phyloP scores from a whole-genome alignment of 331 rosid species.

The Phaseolus coccineus region DNA sequence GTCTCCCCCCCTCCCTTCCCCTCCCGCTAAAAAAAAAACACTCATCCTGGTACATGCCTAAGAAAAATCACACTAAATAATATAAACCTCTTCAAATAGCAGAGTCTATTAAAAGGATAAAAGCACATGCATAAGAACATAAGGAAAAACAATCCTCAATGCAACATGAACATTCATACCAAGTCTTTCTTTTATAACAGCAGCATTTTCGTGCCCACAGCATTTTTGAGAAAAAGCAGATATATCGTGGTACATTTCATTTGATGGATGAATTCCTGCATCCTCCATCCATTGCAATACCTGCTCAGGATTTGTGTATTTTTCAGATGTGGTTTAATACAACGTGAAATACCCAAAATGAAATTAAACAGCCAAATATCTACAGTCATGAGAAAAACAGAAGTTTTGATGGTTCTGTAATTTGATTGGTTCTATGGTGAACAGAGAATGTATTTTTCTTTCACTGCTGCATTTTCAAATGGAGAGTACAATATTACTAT shows the following conservation, averaged over 20 bases:
- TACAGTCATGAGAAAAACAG: background rate
- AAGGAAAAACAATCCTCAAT: slow-evolving; percentile 18
- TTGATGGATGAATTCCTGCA: slow-evolving; percentile 77
- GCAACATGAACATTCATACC: slow-evolving; percentile 60
- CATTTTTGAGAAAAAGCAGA: slow-evolving; percentile 69
- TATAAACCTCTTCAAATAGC: slow-evolving; percentile 12
- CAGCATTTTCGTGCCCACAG: slow-evolving; percentile 79
- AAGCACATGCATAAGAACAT: slow-evolving; percentile 12
- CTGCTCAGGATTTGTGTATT: slow-evolving; percentile 50
- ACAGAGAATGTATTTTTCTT: too few relatives aligned
- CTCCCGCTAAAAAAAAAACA: background rate
- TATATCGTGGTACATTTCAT: slow-evolving; percentile 72
- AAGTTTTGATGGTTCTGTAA: background rate
- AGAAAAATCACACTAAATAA: slow-evolving; percentile 36
- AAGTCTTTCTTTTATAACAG: slow-evolving; percentile 69
- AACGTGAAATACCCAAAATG: slow-evolving; percentile 30
- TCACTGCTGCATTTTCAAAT: too few relatives aligned
- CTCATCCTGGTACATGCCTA: background rate
- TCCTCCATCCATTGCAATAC: slow-evolving; percentile 96
- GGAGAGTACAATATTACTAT: too few relatives aligned
- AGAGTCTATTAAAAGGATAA: slow-evolving; percentile 21
- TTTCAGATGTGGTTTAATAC: slow-evolving; percentile 29
- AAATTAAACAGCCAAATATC: slow-evolving; percentile 12
- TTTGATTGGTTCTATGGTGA: background rate
- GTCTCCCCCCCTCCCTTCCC: background rate